Evolutionary conservation across 768 basidiomycete genomes (phyloP).

Genomic region (Phylloporus sp.): DNA sequence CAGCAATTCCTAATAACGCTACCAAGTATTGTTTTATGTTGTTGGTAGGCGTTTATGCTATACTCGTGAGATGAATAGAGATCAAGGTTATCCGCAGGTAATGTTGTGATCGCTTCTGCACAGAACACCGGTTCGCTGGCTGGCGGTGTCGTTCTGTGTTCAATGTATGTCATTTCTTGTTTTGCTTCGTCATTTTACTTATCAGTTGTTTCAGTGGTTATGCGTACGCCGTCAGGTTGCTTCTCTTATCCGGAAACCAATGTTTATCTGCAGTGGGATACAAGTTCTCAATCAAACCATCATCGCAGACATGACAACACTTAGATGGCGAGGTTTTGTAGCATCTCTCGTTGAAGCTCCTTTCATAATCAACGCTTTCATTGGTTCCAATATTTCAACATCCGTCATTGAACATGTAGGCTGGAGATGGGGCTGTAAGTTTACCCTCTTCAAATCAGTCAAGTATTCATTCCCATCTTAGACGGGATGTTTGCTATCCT

Average conservation of each 20-base stretch:
- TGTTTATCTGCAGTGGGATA: conserved; percentile 39
- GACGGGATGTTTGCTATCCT: conserved; percentile 59
- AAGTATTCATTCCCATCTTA: conserved; percentile 17
- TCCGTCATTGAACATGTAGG: conserved; percentile 40
- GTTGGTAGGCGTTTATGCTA: conserved; percentile 38
- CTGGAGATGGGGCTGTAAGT: conserved; percentile 72
- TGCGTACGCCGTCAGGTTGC: conserved; percentile 38
- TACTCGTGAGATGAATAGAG: no score
- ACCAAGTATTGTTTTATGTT: conserved; percentile 56
- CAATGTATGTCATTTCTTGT: conserved; percentile 38
- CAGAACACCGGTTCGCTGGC: conserved; percentile 42
- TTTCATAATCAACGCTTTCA: conserved; percentile 60
- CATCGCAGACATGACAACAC: conserved; percentile 58
- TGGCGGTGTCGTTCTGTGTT: conserved; percentile 55
- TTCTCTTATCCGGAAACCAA: not conserved
- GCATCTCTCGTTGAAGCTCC: conserved; percentile 44
- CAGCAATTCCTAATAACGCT: not conserved
- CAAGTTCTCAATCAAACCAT: conserved; percentile 63
- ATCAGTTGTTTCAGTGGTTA: conserved; percentile 49
- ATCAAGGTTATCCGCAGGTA: conserved; percentile 30
- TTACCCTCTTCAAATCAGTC: not conserved
- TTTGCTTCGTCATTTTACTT: conserved; percentile 13
- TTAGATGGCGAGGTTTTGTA: conserved; percentile 54
- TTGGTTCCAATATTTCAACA: conserved; percentile 59
- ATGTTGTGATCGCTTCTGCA: conserved; percentile 52